These are phyloP conservation scores for Torulaspora quercuum DNA, from an alignment of 805 yeast genomes.

Conservation along the genomic window DNA sequence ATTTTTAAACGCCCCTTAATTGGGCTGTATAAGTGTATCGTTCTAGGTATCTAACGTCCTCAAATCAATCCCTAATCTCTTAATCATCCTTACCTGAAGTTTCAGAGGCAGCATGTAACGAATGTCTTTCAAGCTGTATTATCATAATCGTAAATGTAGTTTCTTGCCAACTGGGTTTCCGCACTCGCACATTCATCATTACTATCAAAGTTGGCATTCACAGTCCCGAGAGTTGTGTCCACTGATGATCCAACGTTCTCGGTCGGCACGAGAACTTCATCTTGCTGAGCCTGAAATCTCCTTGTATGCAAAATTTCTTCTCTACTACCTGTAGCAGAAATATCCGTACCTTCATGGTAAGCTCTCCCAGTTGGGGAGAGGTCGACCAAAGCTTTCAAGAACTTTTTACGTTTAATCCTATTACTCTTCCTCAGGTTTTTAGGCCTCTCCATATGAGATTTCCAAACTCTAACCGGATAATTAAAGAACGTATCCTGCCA, in stretches of 20 bases:
- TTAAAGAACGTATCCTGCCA: constrained; percentile 2
- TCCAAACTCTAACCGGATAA: constrained; percentile 16
- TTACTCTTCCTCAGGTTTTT: constrained; percentile 10
- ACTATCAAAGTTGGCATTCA: not conserved
- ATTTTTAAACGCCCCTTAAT: too few relatives aligned
- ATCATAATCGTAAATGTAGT: constrained; percentile 29
- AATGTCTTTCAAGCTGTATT: not conserved
- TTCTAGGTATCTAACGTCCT: not conserved
- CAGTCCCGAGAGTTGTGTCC: not conserved
- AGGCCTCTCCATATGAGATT: constrained; percentile 15
- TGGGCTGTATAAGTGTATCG: too few relatives aligned
- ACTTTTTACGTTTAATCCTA: constrained; percentile 5
- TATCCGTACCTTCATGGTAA: not conserved
- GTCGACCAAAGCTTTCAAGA: constrained; percentile 8
- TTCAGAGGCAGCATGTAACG: too few relatives aligned
- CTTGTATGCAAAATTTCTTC: not conserved
- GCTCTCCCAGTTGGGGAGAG: not conserved
- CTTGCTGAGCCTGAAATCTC: not conserved
- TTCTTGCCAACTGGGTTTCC: constrained; percentile 34
- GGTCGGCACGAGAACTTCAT: not conserved
- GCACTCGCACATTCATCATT: constrained; percentile 20
- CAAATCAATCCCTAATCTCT: not conserved
- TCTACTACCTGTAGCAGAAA: not conserved
- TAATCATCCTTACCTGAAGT: constrained; percentile 5
- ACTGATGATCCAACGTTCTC: not conserved